Conservation (phyloP, 306 rosid genomes). For the Carpinus viminea region DNA sequence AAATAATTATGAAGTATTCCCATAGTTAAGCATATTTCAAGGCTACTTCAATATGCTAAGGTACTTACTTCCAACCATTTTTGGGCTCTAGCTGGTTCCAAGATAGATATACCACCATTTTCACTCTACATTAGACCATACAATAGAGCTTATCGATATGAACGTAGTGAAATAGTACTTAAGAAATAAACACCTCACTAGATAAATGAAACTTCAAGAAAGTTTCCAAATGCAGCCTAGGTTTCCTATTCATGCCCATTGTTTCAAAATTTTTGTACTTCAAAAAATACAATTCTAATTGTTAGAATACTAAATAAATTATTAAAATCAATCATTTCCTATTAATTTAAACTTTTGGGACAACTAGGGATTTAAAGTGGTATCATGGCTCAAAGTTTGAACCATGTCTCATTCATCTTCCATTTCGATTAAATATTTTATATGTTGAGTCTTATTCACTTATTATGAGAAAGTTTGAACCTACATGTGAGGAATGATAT, state of each 20-base stretch:
- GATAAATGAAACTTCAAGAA: no score
- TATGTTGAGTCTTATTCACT: constrained; percentile 6
- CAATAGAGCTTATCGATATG: neutral
- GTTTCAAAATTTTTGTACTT: neutral
- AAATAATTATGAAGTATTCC: constrained; percentile 30
- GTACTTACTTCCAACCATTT: constrained; percentile 66
- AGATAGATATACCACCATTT: constrained; percentile 68
- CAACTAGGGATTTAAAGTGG: no score
- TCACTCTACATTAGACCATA: constrained; percentile 44
- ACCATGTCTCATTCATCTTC: no score
- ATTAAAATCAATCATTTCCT: no score
- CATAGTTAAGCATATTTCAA: no score
- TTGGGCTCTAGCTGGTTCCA: constrained; percentile 63
- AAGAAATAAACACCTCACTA: neutral
- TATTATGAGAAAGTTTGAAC: neutral
- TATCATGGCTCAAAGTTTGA: no score
- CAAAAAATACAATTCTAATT: neutral
- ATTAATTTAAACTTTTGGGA: no score
- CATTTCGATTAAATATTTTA: no score
- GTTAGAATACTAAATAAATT: no score
- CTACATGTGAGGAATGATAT: no score
- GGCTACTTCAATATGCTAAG: neutral
- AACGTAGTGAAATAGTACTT: neutral
- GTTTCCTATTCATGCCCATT: neutral
- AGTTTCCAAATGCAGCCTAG: neutral